Evolutionary conservation across 192 early-diverging fungal genomes (phyloP), one percentile per base, ranked within the genome.

Genomic region (Radiomyces spectabilis): DNA sequence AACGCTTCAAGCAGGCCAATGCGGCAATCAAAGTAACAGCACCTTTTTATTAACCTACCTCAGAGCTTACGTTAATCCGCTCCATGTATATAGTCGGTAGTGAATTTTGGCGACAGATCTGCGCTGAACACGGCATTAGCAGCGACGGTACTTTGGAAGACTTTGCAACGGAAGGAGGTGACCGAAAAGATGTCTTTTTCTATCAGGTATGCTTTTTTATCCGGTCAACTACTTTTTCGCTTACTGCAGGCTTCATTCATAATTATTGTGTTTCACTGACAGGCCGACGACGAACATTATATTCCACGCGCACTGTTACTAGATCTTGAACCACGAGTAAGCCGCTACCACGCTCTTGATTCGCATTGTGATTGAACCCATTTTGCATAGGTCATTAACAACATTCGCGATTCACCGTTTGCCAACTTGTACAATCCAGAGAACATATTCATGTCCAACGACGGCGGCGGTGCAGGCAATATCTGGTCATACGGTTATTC

Each of bases 241-340:
- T n/a, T n/a, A n/a, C n/a, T n/a, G n/a, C n/a, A n/a, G n/a, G n/a
- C n/a, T n/a, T n/a, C n/a, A n/a, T n/a, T n/a, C n/a, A n/a, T n/a
- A n/a, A n/a, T 43, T 50, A 22, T 29, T 35, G 38, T 1, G 0
- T 48, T 25, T 7, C 49, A 12, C 26, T 41, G 12, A 41, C 65
- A 90, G 85, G 95, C 95, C n/a, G 95, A 98, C 71, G 95, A 98
- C 61, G 93, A 95, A 59, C 93, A 98, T 63, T 98, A 98, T 58
- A 96, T 98, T 61, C 95, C 95, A 12, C 85, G 95, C 34, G 85
- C 93, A 0, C 81, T 95, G 25, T 76, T 98, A 43, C 63, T 98
- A 2, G 95, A 98, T 60, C 70, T 98, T 16, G 95, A 98, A 57
- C 95, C 95, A 12, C 74, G 94, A 32, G 94, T 88, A 84, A 59